Base-by-base conservation (phyloP, 2,329 filamentous ascomycete genomes). In the Septoria petroselini region DNA sequence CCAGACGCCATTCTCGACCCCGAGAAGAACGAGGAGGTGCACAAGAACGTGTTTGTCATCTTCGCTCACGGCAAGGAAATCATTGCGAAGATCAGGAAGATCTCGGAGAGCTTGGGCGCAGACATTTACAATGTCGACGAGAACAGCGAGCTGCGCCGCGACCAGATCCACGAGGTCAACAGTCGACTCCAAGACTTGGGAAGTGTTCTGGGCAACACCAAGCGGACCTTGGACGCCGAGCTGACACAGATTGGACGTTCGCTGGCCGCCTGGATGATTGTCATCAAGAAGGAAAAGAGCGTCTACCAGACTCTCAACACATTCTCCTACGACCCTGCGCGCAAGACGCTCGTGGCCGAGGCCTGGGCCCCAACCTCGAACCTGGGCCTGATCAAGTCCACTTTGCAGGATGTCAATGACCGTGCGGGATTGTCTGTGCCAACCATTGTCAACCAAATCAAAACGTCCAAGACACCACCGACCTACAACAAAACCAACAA, bases 11-110 rank as follows among this genome's bases (percentile, higher is more conserved):
- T 98, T 61, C 79, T 95, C 68, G 88, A 98, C 70, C 91, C 93
- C 12, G 80, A 86, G 67, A 95, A 83, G 74, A 96, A 97, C 69
- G 91, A 97, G 73, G 79, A 88, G 58, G 80, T 94, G 62, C 83
- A 86, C 76, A 98, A 98, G 83, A 98, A 96, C 63, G 93, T 98
- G 48, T 98, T 98, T 66, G 91, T 98, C 66, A 98, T 98, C 70
- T 98, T 98, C 64, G 93, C 93, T 9, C 93, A 98, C 66, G 93
- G 93, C 67, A 95, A 95, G 73, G 91, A 97, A 72, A 95, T 98
- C 61, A 84, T 98, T 63, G 88, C 91, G 66, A 98, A 98, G 82
- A 97, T 98, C 68, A 84, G 93, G 66, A 97, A 96, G 80, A 97
- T 98, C 54, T 97, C 91, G 1, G 93, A 98, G 74, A 96, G 91